Conservation (phyloP, 495 filamentous ascomycete species). For the Hypoxylon fuscum region DNA sequence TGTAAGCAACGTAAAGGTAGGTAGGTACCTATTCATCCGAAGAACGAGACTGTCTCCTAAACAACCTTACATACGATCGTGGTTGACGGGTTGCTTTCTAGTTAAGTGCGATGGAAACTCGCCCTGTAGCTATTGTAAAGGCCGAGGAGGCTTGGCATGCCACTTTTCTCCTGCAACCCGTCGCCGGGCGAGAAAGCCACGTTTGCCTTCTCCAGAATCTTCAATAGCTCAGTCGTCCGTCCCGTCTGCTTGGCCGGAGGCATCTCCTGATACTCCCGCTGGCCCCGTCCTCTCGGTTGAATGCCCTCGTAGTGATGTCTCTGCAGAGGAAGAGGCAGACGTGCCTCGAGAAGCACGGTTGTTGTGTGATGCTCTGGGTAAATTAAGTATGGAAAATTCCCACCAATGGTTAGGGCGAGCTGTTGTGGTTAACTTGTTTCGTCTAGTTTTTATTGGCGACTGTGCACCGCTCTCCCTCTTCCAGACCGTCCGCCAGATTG, state of each 20-base stretch:
- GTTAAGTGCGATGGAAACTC: conserved; percentile 38
- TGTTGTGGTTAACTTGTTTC: conserved; percentile 1
- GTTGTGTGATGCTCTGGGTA: conserved; percentile 66
- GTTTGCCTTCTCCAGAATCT: conserved; percentile 21
- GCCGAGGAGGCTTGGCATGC: conserved; percentile 15
- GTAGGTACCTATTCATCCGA: neutral
- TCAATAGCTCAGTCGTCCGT: conserved; percentile 18
- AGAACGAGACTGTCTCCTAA: neutral
- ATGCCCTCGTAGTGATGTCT: conserved; percentile 23
- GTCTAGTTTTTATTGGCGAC: conserved; percentile 71
- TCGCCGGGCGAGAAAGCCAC: conserved; percentile 20
- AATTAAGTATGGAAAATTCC: conserved; percentile 51
- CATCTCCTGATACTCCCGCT: conserved; percentile 9
- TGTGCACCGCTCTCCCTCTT: conserved; percentile 74
- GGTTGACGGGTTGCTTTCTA: conserved; percentile 2
- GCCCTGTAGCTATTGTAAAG: conserved; percentile 34
- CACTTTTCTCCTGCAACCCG: conserved; percentile 31
- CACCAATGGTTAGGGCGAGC: neutral
- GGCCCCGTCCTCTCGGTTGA: neutral
- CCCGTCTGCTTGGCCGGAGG: conserved; percentile 15
- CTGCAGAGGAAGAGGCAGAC: conserved; percentile 53
- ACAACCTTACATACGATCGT: neutral
- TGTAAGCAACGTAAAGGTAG: conserved; percentile 54
- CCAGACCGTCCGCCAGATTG: conserved; percentile 72
- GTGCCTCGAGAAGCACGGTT: conserved; percentile 61